phyloP scores from a whole-genome alignment of 2,329 filamentous ascomycete genomes.

The Paraphaeosphaeria sporulosa region DNA sequence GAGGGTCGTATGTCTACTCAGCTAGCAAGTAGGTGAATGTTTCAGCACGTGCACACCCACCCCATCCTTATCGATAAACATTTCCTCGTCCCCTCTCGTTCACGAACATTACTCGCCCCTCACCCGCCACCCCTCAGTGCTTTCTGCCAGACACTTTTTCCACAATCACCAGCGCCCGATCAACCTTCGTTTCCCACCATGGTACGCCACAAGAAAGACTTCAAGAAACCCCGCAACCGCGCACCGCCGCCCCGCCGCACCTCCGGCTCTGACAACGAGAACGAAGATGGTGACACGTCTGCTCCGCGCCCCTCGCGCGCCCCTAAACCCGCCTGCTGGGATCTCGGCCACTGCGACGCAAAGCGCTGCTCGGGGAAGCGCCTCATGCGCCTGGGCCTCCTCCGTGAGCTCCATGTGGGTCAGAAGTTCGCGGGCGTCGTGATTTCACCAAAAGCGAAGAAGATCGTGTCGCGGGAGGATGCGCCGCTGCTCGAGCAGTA shows the following conservation, averaged over 20 bases:
- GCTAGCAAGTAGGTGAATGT: background rate
- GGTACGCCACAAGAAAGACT: constrained; percentile 97
- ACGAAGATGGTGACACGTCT: constrained; percentile 28
- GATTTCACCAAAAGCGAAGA: constrained; percentile 93
- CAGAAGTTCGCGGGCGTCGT: constrained; percentile 93
- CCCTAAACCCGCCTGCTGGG: constrained; percentile 98
- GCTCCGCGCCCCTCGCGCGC: constrained; percentile 51
- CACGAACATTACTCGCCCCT: background rate
- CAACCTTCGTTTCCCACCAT: constrained; percentile 59
- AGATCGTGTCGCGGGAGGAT: constrained; percentile 83
- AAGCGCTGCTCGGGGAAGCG: constrained; percentile 96
- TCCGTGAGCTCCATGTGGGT: constrained; percentile 90
- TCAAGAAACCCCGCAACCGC: constrained; percentile 65
- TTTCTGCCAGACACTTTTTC: background rate
- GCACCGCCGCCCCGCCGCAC: constrained; percentile 57
- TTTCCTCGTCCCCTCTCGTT: background rate
- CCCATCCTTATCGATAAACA: background rate
- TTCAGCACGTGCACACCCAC: background rate
- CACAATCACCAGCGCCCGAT: background rate
- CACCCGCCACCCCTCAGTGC: background rate
- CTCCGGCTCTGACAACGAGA: constrained; percentile 30
- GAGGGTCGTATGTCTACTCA: too few relatives aligned
- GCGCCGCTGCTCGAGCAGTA: constrained; percentile 81
- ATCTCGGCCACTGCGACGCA: constrained; percentile 95
- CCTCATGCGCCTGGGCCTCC: constrained; percentile 88